These are phyloP conservation scores for Dorcoceras hygrometricum DNA, from an alignment of 257 asterid genomes.

Conservation along the genomic window DNA sequence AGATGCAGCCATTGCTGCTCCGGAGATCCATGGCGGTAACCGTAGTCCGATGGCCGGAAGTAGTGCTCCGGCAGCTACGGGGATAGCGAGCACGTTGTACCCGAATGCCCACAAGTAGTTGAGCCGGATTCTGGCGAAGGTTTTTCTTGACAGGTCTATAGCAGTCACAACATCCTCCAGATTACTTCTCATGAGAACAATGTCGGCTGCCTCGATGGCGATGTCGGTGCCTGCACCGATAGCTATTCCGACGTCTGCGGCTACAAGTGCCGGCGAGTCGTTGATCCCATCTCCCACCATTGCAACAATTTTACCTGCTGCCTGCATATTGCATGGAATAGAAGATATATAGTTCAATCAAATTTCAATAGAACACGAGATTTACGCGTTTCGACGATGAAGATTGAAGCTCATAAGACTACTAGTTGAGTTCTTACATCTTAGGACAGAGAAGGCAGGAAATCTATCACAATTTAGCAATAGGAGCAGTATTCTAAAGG, in stretches of 20 bases:
- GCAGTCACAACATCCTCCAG: constrained; percentile 43
- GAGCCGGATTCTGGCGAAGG: constrained; percentile 30
- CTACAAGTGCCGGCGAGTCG: constrained; percentile 38
- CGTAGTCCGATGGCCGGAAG: constrained; percentile 32
- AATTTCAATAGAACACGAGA: background rate
- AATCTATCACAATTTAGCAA: too few relatives aligned
- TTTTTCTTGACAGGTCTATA: constrained; percentile 37
- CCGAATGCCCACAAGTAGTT: constrained; percentile 40
- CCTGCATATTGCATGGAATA: constrained; percentile 17
- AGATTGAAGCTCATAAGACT: too few relatives aligned
- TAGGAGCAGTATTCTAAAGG: too few relatives aligned
- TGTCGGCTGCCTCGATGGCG: constrained; percentile 40
- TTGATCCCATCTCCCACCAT: constrained; percentile 45
- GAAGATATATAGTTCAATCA: background rate
- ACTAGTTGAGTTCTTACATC: too few relatives aligned
- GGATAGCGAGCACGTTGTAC: constrained; percentile 36
- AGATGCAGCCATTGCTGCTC: constrained; percentile 63
- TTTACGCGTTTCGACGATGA: too few relatives aligned
- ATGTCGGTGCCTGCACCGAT: constrained; percentile 42
- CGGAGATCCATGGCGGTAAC: constrained; percentile 57
- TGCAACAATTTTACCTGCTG: constrained; percentile 31
- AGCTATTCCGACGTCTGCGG: constrained; percentile 40
- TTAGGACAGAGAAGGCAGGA: too few relatives aligned
- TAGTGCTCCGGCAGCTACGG: constrained; percentile 38
- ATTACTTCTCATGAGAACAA: constrained; percentile 35